These are phyloP conservation scores for Aspergillus flavus DNA, from an alignment of 2,329 filamentous ascomycete species.

Conservation along the genomic window DNA sequence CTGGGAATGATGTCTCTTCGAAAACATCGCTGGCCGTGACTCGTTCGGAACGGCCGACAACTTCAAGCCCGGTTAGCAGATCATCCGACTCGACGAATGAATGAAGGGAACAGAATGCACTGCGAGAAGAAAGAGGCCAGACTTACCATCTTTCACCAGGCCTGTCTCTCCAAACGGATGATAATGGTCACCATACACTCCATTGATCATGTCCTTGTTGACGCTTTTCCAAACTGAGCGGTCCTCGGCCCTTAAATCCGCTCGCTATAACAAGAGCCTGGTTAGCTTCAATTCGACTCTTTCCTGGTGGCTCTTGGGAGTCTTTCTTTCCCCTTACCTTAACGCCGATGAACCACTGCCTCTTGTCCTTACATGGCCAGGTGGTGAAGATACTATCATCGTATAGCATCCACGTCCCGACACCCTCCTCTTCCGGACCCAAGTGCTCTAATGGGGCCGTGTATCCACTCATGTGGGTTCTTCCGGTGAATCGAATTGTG, in stretches of 20 bases:
- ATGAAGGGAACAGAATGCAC: too few species aligned
- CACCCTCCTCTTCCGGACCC: neutral
- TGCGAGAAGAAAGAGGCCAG: too few species aligned
- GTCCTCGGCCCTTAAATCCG: neutral
- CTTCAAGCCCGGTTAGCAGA: too few species aligned
- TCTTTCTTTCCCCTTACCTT: neutral
- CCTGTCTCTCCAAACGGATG: conserved; percentile 4
- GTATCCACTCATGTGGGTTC: conserved; percentile 6
- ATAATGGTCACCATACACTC: conserved; percentile 1
- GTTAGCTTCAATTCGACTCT: too few species aligned
- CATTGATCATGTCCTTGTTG: conserved; percentile 2
- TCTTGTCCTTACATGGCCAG: conserved; percentile 7
- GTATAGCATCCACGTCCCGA: conserved; percentile 7
- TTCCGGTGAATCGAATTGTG: conserved; percentile 8
- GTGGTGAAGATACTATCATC: conserved; percentile 3
- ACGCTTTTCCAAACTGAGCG: conserved; percentile 8
- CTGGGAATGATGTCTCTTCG: conserved; percentile 2
- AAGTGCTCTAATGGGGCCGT: neutral
- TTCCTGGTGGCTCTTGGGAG: too few species aligned
- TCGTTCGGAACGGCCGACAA: neutral
- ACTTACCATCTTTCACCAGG: neutral
- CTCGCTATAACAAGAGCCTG: too few species aligned
- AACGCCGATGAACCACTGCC: conserved; percentile 10
- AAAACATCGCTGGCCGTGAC: conserved; percentile 10
- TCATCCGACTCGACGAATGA: too few species aligned